Percentiles rank a stretch among this genome's conserved stretches.
These are phyloP conservation scores for Solanum pimpinellifolium DNA, from an alignment of 257 asterid genomes.

Conservation along the genomic window DNA sequence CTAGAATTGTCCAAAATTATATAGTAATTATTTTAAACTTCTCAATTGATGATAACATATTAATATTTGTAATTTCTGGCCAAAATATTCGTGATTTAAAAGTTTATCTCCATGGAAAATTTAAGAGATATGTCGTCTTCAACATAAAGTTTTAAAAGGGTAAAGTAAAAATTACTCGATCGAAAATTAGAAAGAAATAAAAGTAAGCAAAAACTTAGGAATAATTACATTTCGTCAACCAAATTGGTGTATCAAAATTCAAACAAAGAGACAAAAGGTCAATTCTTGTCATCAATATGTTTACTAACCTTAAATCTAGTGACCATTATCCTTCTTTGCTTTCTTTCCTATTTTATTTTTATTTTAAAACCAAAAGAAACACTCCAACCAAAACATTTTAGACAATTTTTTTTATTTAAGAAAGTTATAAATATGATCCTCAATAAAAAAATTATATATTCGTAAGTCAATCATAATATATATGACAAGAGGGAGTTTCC, in stretches of 20 bases:
- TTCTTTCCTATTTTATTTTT: not conserved
- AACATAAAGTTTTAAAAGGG: not conserved
- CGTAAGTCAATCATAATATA: not conserved
- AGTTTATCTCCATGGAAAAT: not conserved
- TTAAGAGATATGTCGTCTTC: not conserved
- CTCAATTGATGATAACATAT: not conserved
- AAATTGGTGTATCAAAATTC: not conserved
- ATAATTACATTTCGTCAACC: not conserved
- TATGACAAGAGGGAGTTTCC: not conserved
- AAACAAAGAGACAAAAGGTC: conserved; percentile 15
- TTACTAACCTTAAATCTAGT: conserved; percentile 14
- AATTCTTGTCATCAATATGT: conserved; percentile 2
- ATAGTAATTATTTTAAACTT: not conserved
- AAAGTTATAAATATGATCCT: too few species aligned
- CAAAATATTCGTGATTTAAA: not conserved
- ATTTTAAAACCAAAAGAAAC: not conserved
- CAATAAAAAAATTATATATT: not conserved
- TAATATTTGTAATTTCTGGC: not conserved
- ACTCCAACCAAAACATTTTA: not conserved
- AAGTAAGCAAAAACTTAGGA: not conserved
- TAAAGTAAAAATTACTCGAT: not conserved
- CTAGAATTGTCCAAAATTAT: not conserved
- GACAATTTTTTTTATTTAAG: not conserved
- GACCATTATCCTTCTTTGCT: conserved; percentile 1
- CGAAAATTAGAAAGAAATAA: not conserved